Conservation (phyloP, 208 protist genomes). For the Acanthamoeba castellanii region DNA sequence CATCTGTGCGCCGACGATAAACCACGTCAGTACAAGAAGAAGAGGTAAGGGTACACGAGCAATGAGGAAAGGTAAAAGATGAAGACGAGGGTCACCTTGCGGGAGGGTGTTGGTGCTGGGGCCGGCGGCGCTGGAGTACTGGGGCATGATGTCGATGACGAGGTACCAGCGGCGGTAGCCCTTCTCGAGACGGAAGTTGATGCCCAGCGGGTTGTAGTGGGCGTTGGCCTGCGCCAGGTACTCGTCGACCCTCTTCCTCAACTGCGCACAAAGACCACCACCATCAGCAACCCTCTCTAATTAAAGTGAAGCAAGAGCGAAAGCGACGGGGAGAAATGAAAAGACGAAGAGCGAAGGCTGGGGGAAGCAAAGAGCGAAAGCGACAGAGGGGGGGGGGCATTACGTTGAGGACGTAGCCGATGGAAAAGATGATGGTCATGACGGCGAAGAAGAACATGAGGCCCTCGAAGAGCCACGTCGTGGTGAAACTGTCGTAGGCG, state of each 20-base stretch:
- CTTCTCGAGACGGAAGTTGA: conserved; percentile 21
- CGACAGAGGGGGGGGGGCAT: background rate
- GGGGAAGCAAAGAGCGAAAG: too few relatives aligned
- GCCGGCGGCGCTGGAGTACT: background rate
- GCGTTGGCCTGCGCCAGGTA: background rate
- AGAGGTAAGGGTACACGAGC: background rate
- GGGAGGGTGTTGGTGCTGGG: background rate
- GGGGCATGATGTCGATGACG: conserved; percentile 14
- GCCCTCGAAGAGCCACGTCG: background rate
- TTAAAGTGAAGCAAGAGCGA: too few relatives aligned
- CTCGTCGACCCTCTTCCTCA: background rate
- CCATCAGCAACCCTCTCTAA: background rate
- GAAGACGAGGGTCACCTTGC: too few relatives aligned
- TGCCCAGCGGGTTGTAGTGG: conserved; percentile 3
- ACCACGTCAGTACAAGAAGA: background rate
- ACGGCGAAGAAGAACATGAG: background rate
- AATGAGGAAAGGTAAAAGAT: background rate
- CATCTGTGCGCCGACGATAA: background rate
- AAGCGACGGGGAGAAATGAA: background rate
- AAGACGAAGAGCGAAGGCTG: background rate
- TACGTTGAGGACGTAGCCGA: background rate
- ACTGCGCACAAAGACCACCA: background rate
- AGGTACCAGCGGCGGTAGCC: background rate
- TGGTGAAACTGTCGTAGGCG: background rate
- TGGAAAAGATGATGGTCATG: conserved; percentile 6